Conservation (phyloP, 148 eudicot genomes). For the Rhododendron mucronatum region DNA sequence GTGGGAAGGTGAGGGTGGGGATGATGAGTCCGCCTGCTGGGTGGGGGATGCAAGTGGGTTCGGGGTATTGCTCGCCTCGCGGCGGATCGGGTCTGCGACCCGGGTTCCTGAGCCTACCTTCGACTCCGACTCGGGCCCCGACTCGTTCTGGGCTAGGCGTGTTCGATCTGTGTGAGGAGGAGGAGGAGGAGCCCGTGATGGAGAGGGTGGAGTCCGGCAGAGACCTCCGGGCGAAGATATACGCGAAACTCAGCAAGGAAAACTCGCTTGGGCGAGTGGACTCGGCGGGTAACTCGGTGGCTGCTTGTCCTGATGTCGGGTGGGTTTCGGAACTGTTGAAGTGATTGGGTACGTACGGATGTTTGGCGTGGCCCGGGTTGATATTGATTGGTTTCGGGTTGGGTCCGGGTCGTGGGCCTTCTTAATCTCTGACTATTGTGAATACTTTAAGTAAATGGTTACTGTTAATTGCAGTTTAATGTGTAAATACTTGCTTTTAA, state of each 20-base stretch:
- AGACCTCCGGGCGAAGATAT: constrained; percentile 48
- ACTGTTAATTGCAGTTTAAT: background rate
- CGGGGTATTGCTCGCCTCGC: constrained; percentile 33
- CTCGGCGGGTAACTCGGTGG: constrained; percentile 21
- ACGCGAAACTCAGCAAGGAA: constrained; percentile 59
- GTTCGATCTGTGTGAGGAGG: constrained; percentile 37
- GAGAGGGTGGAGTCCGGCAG: constrained; percentile 73
- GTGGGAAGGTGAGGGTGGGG: constrained; percentile 19
- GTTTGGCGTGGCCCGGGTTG: background rate
- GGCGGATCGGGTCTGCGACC: constrained; percentile 22
- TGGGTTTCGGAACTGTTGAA: constrained; percentile 67
- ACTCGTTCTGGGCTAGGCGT: constrained; percentile 34
- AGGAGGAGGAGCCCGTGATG: constrained; percentile 37
- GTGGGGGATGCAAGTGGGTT: constrained; percentile 31
- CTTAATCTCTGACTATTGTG: constrained; percentile 5
- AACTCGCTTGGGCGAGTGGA: constrained; percentile 55
- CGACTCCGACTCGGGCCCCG: constrained; percentile 39
- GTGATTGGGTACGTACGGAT: constrained; percentile 7
- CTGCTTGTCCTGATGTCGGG: constrained; percentile 39
- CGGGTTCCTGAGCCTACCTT: constrained; percentile 34
- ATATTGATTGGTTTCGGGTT: background rate
- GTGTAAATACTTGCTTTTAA: background rate
- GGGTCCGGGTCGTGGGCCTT: background rate
- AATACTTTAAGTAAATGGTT: background rate
- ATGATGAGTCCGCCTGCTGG: constrained; percentile 27